A percentile compares a stretch with the other conserved stretches of the same genome.
These are phyloP conservation scores for Lentinula sp. DNA, from an alignment of 768 basidiomycete species.

Conservation along the genomic window DNA sequence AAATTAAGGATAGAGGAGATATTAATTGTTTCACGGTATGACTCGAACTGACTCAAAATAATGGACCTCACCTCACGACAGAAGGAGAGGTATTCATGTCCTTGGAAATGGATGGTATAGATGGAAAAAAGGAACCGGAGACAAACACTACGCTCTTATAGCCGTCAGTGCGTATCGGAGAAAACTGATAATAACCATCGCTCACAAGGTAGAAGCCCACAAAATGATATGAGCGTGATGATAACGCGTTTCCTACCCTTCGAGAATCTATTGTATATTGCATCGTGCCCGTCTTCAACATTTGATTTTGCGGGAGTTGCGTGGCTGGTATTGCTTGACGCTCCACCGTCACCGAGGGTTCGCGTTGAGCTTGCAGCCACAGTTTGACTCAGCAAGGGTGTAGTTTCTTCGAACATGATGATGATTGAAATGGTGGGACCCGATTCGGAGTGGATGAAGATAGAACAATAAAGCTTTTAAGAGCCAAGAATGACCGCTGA, in stretches of 20 bases:
- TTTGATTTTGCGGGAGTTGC: not conserved
- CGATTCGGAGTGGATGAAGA: not conserved
- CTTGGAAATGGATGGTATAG: constrained; percentile 64
- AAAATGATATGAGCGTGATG: not conserved
- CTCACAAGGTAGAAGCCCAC: constrained; percentile 6
- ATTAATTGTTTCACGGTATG: not conserved
- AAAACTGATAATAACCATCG: not conserved
- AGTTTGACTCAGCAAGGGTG: not conserved
- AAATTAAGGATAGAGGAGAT: too few species aligned
- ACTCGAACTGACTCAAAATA: not conserved
- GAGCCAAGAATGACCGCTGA: too few species aligned
- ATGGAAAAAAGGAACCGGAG: constrained; percentile 63
- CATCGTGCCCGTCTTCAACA: not conserved
- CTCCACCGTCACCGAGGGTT: not conserved
- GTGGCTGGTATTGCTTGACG: not conserved
- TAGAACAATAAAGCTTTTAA: not conserved
- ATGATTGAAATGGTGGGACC: not conserved
- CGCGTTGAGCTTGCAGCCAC: not conserved
- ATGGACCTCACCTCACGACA: constrained; percentile 58
- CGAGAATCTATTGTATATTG: constrained; percentile 4
- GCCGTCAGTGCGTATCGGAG: not conserved
- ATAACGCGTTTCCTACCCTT: not conserved
- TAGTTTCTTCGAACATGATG: not conserved
- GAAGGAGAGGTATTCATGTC: constrained; percentile 55
- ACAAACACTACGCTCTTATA: constrained; percentile 49